phyloP scores from a whole-genome alignment of 1,284 basidiomycete species.

The Cronartium ribicola region DNA sequence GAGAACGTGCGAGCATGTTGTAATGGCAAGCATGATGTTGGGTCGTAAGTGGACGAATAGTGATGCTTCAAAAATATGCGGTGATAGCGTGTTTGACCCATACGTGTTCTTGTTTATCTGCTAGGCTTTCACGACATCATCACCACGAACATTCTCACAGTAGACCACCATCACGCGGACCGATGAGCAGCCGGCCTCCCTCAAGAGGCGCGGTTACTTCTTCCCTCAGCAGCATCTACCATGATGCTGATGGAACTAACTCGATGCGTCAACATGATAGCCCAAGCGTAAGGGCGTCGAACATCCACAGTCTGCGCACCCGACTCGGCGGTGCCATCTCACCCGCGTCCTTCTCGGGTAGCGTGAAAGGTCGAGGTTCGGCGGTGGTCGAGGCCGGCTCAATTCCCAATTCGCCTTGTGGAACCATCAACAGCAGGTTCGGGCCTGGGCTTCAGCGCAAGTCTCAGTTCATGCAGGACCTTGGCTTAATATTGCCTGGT shows the following conservation, averaged over 20 bases:
- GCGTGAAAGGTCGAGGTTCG: constrained; percentile 7
- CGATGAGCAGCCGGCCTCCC: background rate
- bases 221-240: constrained; percentile 1
- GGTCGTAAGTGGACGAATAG: constrained; percentile 47
- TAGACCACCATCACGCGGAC: constrained; percentile 28
- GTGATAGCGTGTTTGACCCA: background rate
- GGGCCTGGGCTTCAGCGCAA: background rate
- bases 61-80: background rate
- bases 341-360: constrained; percentile 17
- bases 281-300: constrained; percentile 32
- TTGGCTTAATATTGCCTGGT: background rate
- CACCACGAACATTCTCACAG: constrained; percentile 13
- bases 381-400: background rate
- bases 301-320: constrained; percentile 22
- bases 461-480: constrained; percentile 3
- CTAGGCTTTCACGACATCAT: constrained; percentile 28
- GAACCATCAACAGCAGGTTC: constrained; percentile 28
- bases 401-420: constrained; percentile 13
- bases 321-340: constrained; percentile 31
- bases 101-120: background rate
- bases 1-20: constrained; percentile 91
- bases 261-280: constrained; percentile 16
- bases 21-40: constrained; percentile 73
- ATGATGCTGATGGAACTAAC: constrained; percentile 3
- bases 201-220: constrained; percentile 6